These are phyloP conservation scores for Fusarium sp. DNA, from an alignment of 2,329 filamentous ascomycete genomes.

Conservation along the genomic window DNA sequence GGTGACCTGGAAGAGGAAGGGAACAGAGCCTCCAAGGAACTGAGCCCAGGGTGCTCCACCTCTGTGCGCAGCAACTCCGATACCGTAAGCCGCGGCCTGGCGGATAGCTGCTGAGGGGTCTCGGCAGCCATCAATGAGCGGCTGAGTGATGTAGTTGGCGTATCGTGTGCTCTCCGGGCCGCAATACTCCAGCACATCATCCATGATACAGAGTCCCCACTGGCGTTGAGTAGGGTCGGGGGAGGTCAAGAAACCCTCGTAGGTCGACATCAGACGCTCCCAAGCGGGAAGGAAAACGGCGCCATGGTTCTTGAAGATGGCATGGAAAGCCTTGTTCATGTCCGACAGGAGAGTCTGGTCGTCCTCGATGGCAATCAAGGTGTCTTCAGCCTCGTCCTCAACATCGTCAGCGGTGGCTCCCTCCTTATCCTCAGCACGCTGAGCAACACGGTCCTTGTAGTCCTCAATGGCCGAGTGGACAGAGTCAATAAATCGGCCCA, in stretches of 20 bases:
- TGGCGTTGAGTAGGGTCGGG: conserved; percentile 89
- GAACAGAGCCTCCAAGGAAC: conserved; percentile 81
- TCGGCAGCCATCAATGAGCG: conserved; percentile 83
- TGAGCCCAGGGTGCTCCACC: conserved; percentile 87
- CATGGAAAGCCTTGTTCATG: conserved; percentile 99
- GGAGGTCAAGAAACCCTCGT: conserved; percentile 83
- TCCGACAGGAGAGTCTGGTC: conserved; percentile 96
- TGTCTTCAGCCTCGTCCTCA: conserved; percentile 87
- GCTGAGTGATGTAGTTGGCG: conserved; percentile 83
- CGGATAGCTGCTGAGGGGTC: conserved; percentile 89
- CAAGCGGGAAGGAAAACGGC: conserved; percentile 83
- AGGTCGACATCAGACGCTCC: conserved; percentile 85
- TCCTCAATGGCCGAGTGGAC: conserved; percentile 88
- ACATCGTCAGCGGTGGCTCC: conserved; percentile 79
- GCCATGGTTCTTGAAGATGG: conserved; percentile 97
- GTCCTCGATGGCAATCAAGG: conserved; percentile 90
- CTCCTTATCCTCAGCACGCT: conserved; percentile 82
- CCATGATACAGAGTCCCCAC: conserved; percentile 99
- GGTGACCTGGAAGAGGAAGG: conserved; percentile 83
- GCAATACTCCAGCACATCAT: conserved; percentile 97
- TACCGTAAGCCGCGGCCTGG: conserved; percentile 94
- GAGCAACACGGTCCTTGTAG: conserved; percentile 85
- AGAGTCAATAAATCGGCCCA: conserved; percentile 86
- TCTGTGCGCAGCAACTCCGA: conserved; percentile 93
- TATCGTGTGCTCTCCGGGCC: conserved; percentile 88